Percentiles rank a stretch among this genome's conserved stretches.
Evolutionary conservation across 2,329 filamentous ascomycete species (phyloP).

Genomic region (Ceratocystiopsis brevicomis): DNA sequence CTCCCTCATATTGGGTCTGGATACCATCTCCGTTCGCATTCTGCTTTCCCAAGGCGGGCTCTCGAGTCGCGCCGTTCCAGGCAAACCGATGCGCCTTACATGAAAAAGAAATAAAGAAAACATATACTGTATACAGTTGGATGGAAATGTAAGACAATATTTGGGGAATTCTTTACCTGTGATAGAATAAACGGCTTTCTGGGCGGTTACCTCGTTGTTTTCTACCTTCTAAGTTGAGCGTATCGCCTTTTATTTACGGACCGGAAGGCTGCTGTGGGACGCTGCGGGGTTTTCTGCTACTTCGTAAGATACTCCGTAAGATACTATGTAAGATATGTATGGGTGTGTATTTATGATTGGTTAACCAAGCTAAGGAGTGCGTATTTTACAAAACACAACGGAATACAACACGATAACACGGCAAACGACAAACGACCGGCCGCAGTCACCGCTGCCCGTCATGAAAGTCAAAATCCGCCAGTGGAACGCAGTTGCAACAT

Average conservation of each 20-base stretch:
- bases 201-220: no score
- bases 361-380: no score
- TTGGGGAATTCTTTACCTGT: no score
- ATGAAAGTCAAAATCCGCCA: slow-evolving; percentile 95
- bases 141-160: slow-evolving; percentile 6
- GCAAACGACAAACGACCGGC: no score
- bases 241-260: background rate
- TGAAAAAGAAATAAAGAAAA: no score
- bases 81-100: no score
- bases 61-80: no score
- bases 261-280: background rate
- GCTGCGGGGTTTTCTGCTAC: background rate
- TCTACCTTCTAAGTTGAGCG: no score
- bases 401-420: background rate
- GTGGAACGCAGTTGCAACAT: slow-evolving; percentile 88
- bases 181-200: no score
- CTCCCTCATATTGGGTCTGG: slow-evolving; percentile 9
- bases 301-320: background rate
- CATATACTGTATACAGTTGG: no score
- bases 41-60: no score
- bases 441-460: background rate
- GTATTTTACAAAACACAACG: background rate
- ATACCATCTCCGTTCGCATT: background rate
- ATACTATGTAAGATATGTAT: background rate
- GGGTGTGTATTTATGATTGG: slow-evolving; percentile 1